A percentile compares a stretch with the other conserved stretches of the same genome.
Conservation (phyloP, 495 filamentous ascomycete species). For the Amphirosellinia nigrospora region DNA sequence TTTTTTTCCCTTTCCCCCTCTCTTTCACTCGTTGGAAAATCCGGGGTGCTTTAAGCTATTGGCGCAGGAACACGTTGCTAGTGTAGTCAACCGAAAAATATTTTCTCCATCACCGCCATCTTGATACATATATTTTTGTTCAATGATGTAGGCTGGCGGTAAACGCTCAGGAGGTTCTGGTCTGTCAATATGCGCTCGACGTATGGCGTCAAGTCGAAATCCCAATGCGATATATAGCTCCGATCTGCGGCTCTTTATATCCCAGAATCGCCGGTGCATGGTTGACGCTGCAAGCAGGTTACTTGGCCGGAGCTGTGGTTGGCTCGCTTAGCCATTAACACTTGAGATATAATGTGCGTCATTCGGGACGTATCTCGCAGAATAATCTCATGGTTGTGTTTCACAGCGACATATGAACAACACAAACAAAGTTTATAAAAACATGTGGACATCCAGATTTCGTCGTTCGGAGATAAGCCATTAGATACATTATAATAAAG, state of each 20-base stretch:
- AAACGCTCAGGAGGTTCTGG: neutral
- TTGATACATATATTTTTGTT: no score
- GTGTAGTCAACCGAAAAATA: no score
- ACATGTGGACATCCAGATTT: neutral
- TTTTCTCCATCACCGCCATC: neutral
- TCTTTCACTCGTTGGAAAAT: slow-evolving; percentile 8
- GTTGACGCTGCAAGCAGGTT: slow-evolving; percentile 6
- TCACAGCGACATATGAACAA: slow-evolving; percentile 5
- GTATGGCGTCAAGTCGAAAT: neutral
- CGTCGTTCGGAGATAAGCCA: neutral
- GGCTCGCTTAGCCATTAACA: slow-evolving; percentile 4
- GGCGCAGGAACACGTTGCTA: neutral
- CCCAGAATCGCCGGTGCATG: neutral
- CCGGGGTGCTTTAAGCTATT: slow-evolving; percentile 19
- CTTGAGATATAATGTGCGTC: slow-evolving; percentile 16
- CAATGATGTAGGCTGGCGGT: neutral
- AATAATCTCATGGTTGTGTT: neutral
- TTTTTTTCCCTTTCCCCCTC: slow-evolving; percentile 1
- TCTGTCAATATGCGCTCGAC: neutral
- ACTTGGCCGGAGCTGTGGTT: slow-evolving; percentile 6
- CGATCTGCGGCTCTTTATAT: slow-evolving; percentile 24
- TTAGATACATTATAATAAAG: neutral
- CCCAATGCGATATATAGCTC: neutral
- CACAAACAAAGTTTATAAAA: neutral
- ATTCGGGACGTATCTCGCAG: slow-evolving; percentile 5